Evolutionary conservation across 371 early-diverging fungal species (phyloP), one percentile per base, ranked within the genome.

Genomic region (Batkoa obscura): DNA sequence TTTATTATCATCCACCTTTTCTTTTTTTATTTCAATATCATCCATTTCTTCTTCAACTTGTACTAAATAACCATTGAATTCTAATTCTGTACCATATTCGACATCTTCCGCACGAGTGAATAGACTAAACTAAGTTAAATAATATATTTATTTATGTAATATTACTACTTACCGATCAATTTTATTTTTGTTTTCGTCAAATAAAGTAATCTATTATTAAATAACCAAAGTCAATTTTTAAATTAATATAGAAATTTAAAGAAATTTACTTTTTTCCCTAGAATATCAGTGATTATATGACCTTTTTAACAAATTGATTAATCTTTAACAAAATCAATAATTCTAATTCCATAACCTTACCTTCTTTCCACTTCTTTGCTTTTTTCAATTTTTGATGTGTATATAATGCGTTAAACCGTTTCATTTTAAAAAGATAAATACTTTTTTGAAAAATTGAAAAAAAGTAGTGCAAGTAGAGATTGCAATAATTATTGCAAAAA

Each of bases 281-380:
- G 6, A 37, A 53, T 38, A 10, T 3, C 4, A 4, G 3, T 17
- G 2, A 53, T 38, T n/a, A 53, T 8, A 45, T 15, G 41, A 5
- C 45, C 17, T 15, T 23, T 45, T n/a, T n/a, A n/a, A n/a, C n/a
- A n/a, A n/a, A n/a, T n/a, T n/a, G n/a, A n/a, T n/a, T n/a, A n/a
- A n/a, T n/a, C n/a, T n/a, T n/a, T n/a, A n/a, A n/a, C n/a, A n/a
- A n/a, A n/a, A n/a, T 3, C n/a, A 53, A 31, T 36, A 36, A 10
- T 32, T n/a, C 34, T 17, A 8, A 3, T 2, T 15, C 10, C 3
- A 15, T 2, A 58, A 4, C 49, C 51, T 46, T 60, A 70, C 76
- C 76, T 53, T 76, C 76, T 62, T 73, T 73, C 74, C 74, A 76
- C 17, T 69, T 73, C 49, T 76, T 76, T 45, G 58, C 60, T 50